Conservation (phyloP, 352 stramenopile genomes). For the Saprolegnia parasitica region DNA sequence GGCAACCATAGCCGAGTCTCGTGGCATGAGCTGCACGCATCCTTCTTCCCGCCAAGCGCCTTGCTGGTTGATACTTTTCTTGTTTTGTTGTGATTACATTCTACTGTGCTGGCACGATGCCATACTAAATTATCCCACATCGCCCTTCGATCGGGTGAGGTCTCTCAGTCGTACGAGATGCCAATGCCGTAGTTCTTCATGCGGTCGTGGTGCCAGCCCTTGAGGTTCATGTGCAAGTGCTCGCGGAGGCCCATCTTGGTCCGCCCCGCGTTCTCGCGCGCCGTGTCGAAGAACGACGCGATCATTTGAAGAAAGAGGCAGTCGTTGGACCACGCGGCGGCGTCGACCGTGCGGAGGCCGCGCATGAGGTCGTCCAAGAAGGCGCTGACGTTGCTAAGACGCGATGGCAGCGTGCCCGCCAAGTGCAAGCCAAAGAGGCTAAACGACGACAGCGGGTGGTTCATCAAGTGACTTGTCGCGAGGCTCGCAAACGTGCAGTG, state of each 20-base stretch:
- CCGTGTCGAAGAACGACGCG: conserved; percentile 70
- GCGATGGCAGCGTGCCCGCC: conserved; percentile 27
- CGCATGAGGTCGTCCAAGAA: conserved; percentile 78
- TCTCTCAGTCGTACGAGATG: conserved; percentile 42
- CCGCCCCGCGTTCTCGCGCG: conserved; percentile 66
- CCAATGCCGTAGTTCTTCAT: conserved; percentile 70
- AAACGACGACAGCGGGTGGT: background rate
- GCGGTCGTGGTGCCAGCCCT: conserved; percentile 73
- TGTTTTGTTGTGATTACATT: conserved; percentile 51
- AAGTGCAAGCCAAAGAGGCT: conserved; percentile 5
- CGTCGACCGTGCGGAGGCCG: conserved; percentile 72
- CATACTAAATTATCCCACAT: conserved; percentile 30
- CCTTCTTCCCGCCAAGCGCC: no score
- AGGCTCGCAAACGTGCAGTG: conserved; percentile 3
- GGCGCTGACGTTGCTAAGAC: conserved; percentile 75
- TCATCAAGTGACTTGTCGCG: background rate
- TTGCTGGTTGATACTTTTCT: no score
- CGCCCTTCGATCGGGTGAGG: conserved; percentile 20
- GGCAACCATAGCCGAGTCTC: no score
- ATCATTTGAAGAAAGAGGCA: conserved; percentile 80
- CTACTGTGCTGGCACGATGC: conserved; percentile 20
- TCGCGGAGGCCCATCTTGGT: conserved; percentile 64
- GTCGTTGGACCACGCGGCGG: conserved; percentile 54
- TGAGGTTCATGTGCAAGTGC: conserved; percentile 61
- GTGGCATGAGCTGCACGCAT: no score